Base-by-base conservation (phyloP, 306 rosid genomes). In the Cucurbita argyrosperma region DNA sequence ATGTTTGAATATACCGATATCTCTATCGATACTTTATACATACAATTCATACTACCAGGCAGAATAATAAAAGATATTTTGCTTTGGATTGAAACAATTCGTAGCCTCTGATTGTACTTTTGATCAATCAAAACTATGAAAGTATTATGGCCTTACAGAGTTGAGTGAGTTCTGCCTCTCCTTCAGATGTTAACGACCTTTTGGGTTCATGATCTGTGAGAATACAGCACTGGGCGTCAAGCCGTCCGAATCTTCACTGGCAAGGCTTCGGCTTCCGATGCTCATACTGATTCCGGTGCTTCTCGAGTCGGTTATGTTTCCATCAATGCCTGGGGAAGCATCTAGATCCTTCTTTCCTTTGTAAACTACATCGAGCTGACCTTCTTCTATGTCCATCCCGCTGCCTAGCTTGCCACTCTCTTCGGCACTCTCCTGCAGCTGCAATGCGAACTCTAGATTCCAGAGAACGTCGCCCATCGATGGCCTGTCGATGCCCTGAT, bases 181-280 rank as follows among this genome's bases (percentile, higher is more conserved):
- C 54, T 18, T 56, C 16, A 23, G 19, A n/a, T 51, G 84, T 88
- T 72, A 95, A 82, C 99, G 99, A 47, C 99, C 99, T 82, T 95
- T 95, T 1, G 99, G 99, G 86, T 95, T 89, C 97, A 95, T 91
- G 86, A 95, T 95, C 84, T 95, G 99, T 23, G 99, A 95, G 81
- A 95, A 95, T 16, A 95, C 99, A 21, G 99, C 90, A 80, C 99
- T 95, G 5, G 99, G 96, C 26, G 99, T 95, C 85, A 95, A 78
- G 13, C 99, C 99, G 61, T 95, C 97, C 10, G 99, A 95, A 82
- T 91, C 97, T 82, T 85, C 90, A 68, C 99, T 95, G 8, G 99
- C 97, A 70, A 95, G 84, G 89, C 99, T 95, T 77, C 96, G 87
- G n/a, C 96, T 96, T 50, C 97, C 99, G 0, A 95, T 85, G 88